phyloP scores from a whole-genome alignment of 75 land plant species.

The Selaginella moellendorffii region DNA sequence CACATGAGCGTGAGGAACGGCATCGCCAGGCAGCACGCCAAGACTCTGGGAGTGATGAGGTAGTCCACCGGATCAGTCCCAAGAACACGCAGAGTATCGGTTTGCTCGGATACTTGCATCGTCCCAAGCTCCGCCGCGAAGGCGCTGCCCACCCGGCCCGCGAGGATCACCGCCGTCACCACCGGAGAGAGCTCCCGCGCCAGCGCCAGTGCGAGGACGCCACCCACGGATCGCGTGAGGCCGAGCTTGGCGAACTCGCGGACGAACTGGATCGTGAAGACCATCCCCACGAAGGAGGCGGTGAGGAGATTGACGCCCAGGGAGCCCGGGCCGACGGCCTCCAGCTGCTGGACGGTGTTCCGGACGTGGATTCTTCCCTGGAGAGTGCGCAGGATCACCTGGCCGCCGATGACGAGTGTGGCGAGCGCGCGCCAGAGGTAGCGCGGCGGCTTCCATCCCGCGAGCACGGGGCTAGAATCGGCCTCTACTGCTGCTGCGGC shows the following conservation, averaged over 20 bases:
- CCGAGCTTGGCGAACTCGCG: slow-evolving; percentile 83
- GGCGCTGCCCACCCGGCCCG: slow-evolving; percentile 78
- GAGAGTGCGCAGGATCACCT: slow-evolving; percentile 39
- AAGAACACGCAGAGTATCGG: slow-evolving; percentile 74
- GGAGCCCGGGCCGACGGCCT: slow-evolving; percentile 69
- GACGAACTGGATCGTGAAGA: slow-evolving; percentile 93
- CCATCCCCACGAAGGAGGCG: slow-evolving; percentile 92
- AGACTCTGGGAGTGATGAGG: slow-evolving; percentile 73
- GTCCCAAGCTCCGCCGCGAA: slow-evolving; percentile 95
- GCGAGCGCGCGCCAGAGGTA: slow-evolving; percentile 78
- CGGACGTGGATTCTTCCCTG: slow-evolving; percentile 49
- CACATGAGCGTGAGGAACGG: slow-evolving; percentile 72
- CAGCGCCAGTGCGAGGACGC: slow-evolving; percentile 74
- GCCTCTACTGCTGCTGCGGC: slow-evolving; percentile 8
- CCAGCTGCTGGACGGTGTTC: slow-evolving; percentile 75
- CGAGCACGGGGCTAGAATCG: slow-evolving; percentile 15
- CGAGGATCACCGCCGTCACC: slow-evolving; percentile 66
- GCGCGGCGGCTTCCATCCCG: slow-evolving; percentile 63
- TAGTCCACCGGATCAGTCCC: slow-evolving; percentile 82
- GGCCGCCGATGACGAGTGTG: slow-evolving; percentile 54
- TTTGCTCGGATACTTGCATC: slow-evolving; percentile 97
- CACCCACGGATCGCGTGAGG: slow-evolving; percentile 75
- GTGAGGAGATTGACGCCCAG: slow-evolving; percentile 76
- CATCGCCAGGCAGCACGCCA: slow-evolving; percentile 59
- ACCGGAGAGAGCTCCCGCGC: slow-evolving; percentile 88